Conservation (phyloP, 106 monocot species). For the Dendrobium catenatum region DNA sequence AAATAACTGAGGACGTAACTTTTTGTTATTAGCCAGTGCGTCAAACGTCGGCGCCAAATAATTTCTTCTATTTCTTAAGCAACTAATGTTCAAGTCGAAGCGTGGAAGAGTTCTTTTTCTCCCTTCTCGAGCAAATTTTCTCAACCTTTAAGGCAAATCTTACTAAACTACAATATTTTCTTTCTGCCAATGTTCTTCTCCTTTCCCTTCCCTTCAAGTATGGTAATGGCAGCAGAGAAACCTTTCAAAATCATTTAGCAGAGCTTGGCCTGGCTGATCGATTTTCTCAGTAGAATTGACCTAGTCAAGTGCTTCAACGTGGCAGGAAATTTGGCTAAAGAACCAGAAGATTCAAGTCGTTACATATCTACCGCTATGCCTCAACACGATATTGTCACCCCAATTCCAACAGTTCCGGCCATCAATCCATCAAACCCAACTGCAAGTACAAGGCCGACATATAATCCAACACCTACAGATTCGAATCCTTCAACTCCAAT, state of each 20-base stretch:
- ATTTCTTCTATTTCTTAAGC: no score
- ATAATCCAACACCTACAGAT: conserved; percentile 2
- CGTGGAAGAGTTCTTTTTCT: no score
- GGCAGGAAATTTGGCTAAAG: conserved; percentile 1
- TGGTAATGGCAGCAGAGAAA: not conserved
- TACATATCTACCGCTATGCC: not conserved
- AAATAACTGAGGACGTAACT: no score
- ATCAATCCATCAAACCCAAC: conserved; percentile 35
- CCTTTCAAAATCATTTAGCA: not conserved
- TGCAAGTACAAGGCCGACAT: conserved; percentile 12
- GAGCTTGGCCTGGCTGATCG: not conserved
- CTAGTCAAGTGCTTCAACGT: not conserved
- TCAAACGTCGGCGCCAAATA: no score
- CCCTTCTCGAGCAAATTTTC: no score
- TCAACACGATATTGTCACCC: conserved; percentile 30
- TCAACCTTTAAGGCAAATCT: no score
- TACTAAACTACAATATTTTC: no score
- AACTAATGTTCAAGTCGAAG: no score
- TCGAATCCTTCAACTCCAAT: conserved; percentile 26
- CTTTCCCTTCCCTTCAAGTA: not conserved
- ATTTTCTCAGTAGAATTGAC: not conserved
- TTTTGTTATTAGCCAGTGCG: no score
- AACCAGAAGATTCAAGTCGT: not conserved
- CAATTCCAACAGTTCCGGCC: conserved; percentile 37
- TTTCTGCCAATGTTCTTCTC: no score